Evolutionary conservation across 2,329 filamentous ascomycete genomes (phyloP).

Genomic region (Alternaria postmessia): DNA sequence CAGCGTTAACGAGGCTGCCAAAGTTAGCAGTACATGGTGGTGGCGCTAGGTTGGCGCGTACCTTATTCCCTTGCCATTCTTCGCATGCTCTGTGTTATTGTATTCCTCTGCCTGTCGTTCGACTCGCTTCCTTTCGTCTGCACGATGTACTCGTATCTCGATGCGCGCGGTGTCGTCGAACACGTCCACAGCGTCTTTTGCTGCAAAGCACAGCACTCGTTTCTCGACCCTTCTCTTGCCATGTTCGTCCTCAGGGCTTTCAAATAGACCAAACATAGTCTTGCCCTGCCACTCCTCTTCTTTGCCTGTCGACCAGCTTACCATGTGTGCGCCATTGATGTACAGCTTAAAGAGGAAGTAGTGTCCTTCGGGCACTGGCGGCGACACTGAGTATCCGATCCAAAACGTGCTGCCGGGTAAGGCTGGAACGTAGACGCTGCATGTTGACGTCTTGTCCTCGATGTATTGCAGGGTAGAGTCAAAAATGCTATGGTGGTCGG

Average conservation of each 20-base stretch:
- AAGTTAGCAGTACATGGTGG: constrained; percentile 19
- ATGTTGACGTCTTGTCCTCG: constrained; percentile 39
- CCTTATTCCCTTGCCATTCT: constrained; percentile 36
- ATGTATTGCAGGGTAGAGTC: constrained; percentile 18
- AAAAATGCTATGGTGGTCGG: constrained; percentile 20
- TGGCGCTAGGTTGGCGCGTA: constrained; percentile 23
- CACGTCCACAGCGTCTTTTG: constrained; percentile 18
- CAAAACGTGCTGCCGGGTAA: constrained; percentile 54
- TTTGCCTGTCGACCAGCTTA: constrained; percentile 56
- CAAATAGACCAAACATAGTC: constrained; percentile 56
- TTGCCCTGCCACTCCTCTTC: constrained; percentile 55
- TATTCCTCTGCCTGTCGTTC: constrained; percentile 39
- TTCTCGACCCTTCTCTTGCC: constrained; percentile 51
- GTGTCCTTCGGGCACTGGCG: constrained; percentile 40
- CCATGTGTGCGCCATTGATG: constrained; percentile 49
- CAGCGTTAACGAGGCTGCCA: constrained; percentile 49
- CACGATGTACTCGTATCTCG: constrained; percentile 55
- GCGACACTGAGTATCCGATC: constrained; percentile 51
- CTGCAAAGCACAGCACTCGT: constrained; percentile 51
- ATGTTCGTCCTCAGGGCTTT: constrained; percentile 39
- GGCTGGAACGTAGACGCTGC: constrained; percentile 47
- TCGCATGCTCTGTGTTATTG: constrained; percentile 29
- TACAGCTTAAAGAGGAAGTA: constrained; percentile 59
- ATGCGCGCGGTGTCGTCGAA: constrained; percentile 43
- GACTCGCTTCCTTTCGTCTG: constrained; percentile 51